Conservation (phyloP, 176 grass and related monocot species). For the Phoenix roebelenii region DNA sequence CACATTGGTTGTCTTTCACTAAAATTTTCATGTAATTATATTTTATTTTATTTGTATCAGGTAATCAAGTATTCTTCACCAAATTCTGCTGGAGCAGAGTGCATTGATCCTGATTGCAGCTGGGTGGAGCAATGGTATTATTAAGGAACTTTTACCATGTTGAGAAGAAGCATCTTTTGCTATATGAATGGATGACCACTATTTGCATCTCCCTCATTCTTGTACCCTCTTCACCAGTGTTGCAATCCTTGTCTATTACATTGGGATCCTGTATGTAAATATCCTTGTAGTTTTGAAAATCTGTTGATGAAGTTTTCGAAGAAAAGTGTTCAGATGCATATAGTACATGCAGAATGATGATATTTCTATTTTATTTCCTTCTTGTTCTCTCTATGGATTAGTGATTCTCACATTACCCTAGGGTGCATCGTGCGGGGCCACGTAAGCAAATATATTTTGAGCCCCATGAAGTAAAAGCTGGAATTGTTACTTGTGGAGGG, state of each 20-base stretch:
- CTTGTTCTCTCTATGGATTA: not conserved
- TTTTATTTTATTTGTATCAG: slow-evolving; percentile 33
- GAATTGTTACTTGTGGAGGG: slow-evolving; percentile 93
- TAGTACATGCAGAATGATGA: not conserved
- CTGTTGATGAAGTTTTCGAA: no score
- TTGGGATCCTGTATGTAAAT: no score
- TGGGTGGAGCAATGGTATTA: slow-evolving; percentile 95
- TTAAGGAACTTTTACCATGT: not conserved
- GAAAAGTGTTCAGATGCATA: no score
- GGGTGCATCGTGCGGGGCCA: slow-evolving; percentile 89
- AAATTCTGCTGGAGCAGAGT: slow-evolving; percentile 88
- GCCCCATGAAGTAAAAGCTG: slow-evolving; percentile 89
- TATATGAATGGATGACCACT: no score
- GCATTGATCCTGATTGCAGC: slow-evolving; percentile 82
- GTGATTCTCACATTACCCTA: slow-evolving; percentile 29
- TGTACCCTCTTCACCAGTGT: no score
- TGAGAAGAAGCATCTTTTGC: no score
- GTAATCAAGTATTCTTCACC: slow-evolving; percentile 82
- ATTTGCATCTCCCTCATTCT: no score
- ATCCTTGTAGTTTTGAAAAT: no score
- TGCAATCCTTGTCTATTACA: no score
- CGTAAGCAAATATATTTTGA: slow-evolving; percentile 92
- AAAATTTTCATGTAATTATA: not conserved
- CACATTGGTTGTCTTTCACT: no score
- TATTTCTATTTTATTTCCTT: slow-evolving; percentile 6